These are phyloP conservation scores for Evansstolkia leycettana DNA, from an alignment of 495 filamentous ascomycete species.

Conservation along the genomic window DNA sequence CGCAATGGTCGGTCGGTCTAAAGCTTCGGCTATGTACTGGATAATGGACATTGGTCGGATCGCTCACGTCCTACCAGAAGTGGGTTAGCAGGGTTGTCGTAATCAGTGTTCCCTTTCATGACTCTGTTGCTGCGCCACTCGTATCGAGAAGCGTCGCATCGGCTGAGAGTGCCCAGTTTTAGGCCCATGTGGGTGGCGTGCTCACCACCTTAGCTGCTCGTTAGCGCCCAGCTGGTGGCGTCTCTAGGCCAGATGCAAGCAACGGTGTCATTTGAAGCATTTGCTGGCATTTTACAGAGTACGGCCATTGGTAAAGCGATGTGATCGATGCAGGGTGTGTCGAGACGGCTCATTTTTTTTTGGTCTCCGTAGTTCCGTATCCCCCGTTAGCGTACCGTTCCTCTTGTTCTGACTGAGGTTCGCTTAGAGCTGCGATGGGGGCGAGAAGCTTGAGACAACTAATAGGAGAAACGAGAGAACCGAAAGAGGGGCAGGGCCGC, in stretches of 20 bases:
- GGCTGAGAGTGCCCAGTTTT: not conserved
- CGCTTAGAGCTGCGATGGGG: too few relatives aligned
- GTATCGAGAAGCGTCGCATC: not conserved
- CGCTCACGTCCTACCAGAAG: slow-evolving; percentile 3
- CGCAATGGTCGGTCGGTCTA: too few relatives aligned
- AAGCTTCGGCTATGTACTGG: too few relatives aligned
- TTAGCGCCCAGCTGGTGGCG: slow-evolving; percentile 7
- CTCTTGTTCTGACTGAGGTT: too few relatives aligned
- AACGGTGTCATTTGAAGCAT: slow-evolving; percentile 11
- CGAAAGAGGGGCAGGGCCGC: too few relatives aligned
- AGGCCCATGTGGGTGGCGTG: slow-evolving; percentile 7
- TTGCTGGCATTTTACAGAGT: slow-evolving; percentile 19
- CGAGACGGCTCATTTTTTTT: slow-evolving; percentile 10
- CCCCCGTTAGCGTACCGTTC: too few relatives aligned
- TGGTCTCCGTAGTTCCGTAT: slow-evolving; percentile 6
- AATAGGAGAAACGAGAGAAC: too few relatives aligned
- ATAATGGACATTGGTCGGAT: not conserved
- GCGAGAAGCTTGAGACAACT: too few relatives aligned
- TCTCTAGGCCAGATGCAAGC: slow-evolving; percentile 10
- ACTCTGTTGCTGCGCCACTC: not conserved
- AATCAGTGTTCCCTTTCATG: slow-evolving; percentile 5
- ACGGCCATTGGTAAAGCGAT: too few relatives aligned
- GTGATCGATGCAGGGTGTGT: slow-evolving; percentile 31
- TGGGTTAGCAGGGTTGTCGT: slow-evolving; percentile 10
- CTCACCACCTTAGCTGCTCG: slow-evolving; percentile 9